phyloP scores from a whole-genome alignment of 129 eudicot genomes.

The Silybum marianum region DNA sequence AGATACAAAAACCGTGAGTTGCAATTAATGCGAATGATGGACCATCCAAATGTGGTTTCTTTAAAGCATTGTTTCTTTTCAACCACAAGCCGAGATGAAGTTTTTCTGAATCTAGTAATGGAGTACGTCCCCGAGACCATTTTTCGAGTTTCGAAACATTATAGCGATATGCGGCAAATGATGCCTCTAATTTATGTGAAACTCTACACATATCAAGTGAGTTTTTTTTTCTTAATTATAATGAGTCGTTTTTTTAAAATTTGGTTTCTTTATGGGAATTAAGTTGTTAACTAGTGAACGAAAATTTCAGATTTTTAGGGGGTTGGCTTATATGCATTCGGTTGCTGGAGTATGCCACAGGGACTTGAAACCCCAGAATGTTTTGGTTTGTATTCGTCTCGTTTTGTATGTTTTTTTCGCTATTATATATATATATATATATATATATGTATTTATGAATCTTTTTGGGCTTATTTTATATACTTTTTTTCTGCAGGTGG shows the following conservation, averaged over 20 bases:
- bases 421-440: background rate
- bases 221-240: conserved; percentile 1
- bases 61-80: conserved; percentile 91
- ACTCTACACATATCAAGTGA: conserved; percentile 88
- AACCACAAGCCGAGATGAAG: conserved; percentile 75
- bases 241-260: background rate
- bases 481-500: conserved; percentile 53
- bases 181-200: conserved; percentile 94
- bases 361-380: conserved; percentile 97
- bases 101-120: conserved; percentile 88
- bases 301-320: conserved; percentile 74
- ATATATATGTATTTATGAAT: background rate
- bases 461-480: background rate
- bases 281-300: background rate
- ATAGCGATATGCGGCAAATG: conserved; percentile 63
- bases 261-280: background rate
- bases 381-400: conserved; percentile 53
- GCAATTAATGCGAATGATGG: conserved; percentile 89
- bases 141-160: conserved; percentile 71
- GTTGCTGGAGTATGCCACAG: conserved; percentile 93
- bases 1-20: conserved; percentile 95
- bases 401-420: background rate
- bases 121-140: conserved; percentile 90
- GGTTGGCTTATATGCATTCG: conserved; percentile 88
- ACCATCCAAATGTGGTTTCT: conserved; percentile 83